Evolutionary conservation across 371 early-diverging fungal genomes (phyloP).

Genomic region (Mortierella sp.): DNA sequence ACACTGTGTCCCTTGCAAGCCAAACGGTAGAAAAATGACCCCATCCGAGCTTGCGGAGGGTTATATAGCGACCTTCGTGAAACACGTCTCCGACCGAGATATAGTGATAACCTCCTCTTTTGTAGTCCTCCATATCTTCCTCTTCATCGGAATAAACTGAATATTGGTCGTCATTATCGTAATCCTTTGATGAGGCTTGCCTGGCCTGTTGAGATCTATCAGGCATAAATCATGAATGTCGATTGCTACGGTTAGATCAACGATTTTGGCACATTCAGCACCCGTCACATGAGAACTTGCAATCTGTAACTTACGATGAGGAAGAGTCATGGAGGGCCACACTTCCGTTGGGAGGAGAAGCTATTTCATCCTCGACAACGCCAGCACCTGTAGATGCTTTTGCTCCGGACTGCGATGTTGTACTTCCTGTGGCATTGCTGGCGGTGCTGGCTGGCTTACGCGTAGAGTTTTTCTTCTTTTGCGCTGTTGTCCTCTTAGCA

Average conservation of each 20-base stretch:
- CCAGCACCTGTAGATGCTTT: not conserved
- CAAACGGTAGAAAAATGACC: conserved; percentile 99
- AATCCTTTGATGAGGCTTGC: conserved; percentile 16
- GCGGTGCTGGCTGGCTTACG: conserved; percentile 18
- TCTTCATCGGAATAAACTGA: conserved; percentile 70
- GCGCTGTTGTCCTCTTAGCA: conserved; percentile 44
- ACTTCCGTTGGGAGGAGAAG: conserved; percentile 27
- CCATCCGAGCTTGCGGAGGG: conserved; percentile 96
- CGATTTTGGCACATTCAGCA: not conserved
- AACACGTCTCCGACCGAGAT: conserved; percentile 89
- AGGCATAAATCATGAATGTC: not conserved
- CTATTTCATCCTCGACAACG: conserved; percentile 8
- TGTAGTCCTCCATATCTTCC: conserved; percentile 93
- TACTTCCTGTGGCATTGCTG: not conserved
- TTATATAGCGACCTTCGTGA: conserved; percentile 82
- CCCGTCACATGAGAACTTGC: not conserved
- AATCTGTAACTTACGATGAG: conserved; percentile 15
- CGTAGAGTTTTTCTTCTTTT: conserved; percentile 42
- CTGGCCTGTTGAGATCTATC: conserved; percentile 26
- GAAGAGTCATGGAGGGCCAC: not conserved
- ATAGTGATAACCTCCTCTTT: conserved; percentile 95
- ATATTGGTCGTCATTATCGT: conserved; percentile 38
- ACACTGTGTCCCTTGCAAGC: conserved; percentile 87
- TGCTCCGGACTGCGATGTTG: not conserved
- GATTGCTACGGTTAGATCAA: not conserved